A percentile compares a stretch with the other conserved stretches of the same genome.
These are phyloP conservation scores for Carpinus viminea DNA, from an alignment of 306 rosid species.

Conservation along the genomic window DNA sequence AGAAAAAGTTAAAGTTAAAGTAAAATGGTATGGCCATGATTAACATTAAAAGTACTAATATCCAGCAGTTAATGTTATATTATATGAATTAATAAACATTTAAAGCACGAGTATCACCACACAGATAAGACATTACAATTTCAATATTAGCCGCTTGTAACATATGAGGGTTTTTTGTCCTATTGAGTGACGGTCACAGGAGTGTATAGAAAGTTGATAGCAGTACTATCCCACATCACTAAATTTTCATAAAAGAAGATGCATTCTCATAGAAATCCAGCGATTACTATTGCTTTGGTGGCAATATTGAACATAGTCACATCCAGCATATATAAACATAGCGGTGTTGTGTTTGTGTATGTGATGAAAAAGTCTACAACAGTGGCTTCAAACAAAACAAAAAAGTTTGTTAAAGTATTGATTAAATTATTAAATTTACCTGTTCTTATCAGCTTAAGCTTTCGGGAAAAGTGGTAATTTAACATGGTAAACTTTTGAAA, in stretches of 20 bases:
- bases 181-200: too few relatives aligned
- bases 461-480: too few relatives aligned
- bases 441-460: too few relatives aligned
- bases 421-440: too few relatives aligned
- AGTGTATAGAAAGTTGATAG: background rate
- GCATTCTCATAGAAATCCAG: background rate
- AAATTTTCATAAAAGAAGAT: background rate
- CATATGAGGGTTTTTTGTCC: background rate
- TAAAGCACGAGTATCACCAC: background rate
- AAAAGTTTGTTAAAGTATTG: too few relatives aligned
- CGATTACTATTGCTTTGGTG: background rate
- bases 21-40: background rate
- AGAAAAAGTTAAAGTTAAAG: background rate
- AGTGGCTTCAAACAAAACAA: background rate
- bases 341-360: background rate
- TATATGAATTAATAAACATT: background rate
- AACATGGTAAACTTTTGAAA: too few relatives aligned
- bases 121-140: background rate
- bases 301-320: background rate
- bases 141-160: background rate
- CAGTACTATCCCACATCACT: background rate
- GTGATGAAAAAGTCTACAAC: background rate
- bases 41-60: background rate
- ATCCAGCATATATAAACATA: background rate
- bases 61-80: background rate